Conservation (phyloP, 2,329 filamentous ascomycete genomes). For the Alternaria viburni region DNA sequence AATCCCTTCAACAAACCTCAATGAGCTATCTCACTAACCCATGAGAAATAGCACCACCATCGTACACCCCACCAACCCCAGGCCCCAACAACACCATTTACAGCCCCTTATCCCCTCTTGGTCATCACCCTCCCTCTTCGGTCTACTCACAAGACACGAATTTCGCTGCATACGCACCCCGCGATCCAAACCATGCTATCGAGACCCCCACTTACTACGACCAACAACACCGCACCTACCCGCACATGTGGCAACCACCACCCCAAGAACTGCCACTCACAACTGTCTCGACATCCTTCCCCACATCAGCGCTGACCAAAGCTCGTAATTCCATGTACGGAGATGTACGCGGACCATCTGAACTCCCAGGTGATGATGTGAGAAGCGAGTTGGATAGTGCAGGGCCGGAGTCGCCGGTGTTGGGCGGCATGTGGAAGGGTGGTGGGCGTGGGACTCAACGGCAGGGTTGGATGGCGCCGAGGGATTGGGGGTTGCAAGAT, state of each 20-base stretch:
- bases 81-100: neutral
- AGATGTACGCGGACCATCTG: neutral
- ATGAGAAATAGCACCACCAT: conserved; percentile 11
- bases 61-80: conserved; percentile 6
- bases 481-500: neutral
- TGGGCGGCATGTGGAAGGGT: neutral
- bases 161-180: neutral
- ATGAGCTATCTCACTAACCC: neutral
- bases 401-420: neutral
- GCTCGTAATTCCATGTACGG: conserved; percentile 6
- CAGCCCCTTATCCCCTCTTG: neutral
- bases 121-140: neutral
- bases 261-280: conserved; percentile 20
- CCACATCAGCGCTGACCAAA: neutral
- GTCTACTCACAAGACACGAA: neutral
- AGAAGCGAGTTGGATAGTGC: neutral
- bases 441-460: neutral
- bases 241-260: neutral
- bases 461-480: conserved; percentile 2
- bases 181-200: conserved; percentile 5
- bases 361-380: neutral
- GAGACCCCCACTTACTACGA: neutral
- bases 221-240: neutral
- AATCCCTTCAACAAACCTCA: neutral
- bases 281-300: neutral